Evolutionary conservation across 495 filamentous ascomycete genomes (phyloP).

Genomic region (Penicillium malachiteum): DNA sequence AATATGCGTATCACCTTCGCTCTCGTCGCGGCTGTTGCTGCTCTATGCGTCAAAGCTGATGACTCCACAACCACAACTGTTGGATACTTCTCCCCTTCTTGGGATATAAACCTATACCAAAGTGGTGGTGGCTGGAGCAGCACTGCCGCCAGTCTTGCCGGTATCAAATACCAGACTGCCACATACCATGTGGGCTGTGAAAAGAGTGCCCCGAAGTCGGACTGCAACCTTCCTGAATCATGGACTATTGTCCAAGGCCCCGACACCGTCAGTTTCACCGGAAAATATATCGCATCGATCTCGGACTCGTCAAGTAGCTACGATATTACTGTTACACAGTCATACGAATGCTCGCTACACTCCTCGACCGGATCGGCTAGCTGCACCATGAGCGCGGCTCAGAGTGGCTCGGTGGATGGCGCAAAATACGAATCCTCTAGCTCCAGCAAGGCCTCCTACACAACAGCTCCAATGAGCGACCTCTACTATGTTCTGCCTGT

Average conservation of each 20-base stretch:
- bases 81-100: conserved; percentile 14
- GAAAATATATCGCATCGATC: conserved; percentile 14
- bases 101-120: neutral
- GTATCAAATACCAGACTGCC: conserved; percentile 10
- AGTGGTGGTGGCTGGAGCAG: conserved; percentile 11
- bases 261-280: conserved; percentile 16
- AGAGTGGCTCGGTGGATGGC: conserved; percentile 8
- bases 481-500: conserved; percentile 17
- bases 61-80: conserved; percentile 3
- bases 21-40: conserved; percentile 8
- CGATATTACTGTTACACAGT: conserved; percentile 16
- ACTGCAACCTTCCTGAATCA: conserved; percentile 11
- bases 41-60: conserved; percentile 5
- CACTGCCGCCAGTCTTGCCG: conserved; percentile 19
- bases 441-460: conserved; percentile 7
- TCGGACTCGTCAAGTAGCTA: conserved; percentile 4
- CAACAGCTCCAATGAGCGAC: conserved; percentile 1
- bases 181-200: conserved; percentile 22
- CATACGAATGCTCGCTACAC: conserved; percentile 19
- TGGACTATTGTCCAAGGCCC: conserved; percentile 19
- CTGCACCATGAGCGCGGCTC: conserved; percentile 16
- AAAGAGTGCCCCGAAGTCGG: conserved; percentile 17
- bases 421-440: neutral
- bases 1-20: conserved; percentile 12
- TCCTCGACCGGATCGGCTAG: conserved; percentile 14